Percentiles rank a stretch among this genome's conserved stretches.
Conservation (phyloP, 2,329 filamentous ascomycete genomes). For the Setomelanomma holmii region DNA sequence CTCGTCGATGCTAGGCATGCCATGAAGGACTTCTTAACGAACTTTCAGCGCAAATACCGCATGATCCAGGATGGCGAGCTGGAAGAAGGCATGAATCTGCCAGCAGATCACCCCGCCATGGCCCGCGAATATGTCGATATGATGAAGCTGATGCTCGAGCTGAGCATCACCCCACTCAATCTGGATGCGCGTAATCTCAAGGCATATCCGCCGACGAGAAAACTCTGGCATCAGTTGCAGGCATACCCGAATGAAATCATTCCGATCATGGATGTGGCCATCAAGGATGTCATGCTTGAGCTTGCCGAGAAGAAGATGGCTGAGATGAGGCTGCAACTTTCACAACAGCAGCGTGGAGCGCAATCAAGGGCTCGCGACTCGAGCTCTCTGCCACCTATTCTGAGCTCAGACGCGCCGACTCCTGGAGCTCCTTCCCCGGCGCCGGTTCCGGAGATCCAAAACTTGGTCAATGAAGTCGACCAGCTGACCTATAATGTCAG, state of each 20-base stretch:
- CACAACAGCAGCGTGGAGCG: conserved; percentile 62
- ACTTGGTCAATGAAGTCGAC: conserved; percentile 78
- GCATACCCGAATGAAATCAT: conserved; percentile 96
- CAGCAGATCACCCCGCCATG: conserved; percentile 71
- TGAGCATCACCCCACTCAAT: conserved; percentile 85
- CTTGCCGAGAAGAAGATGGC: conserved; percentile 82
- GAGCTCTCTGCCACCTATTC: conserved; percentile 78
- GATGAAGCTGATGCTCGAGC: conserved; percentile 87
- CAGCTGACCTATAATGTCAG: conserved; percentile 83
- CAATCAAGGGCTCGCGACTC: conserved; percentile 53
- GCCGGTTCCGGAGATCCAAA: conserved; percentile 63
- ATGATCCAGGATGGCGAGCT: conserved; percentile 88
- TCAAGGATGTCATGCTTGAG: conserved; percentile 93
- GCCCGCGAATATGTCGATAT: conserved; percentile 84
- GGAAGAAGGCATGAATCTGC: conserved; percentile 72
- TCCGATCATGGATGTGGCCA: conserved; percentile 91
- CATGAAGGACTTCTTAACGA: conserved; percentile 91
- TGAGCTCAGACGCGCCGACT: conserved; percentile 76
- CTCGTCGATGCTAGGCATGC: conserved; percentile 85
- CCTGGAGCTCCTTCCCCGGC: conserved; percentile 43
- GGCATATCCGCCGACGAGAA: conserved; percentile 88
- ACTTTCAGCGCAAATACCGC: conserved; percentile 92
- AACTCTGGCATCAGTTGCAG: conserved; percentile 94
- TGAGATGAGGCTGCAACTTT: conserved; percentile 64
- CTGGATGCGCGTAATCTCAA: conserved; percentile 89